phyloP scores from a whole-genome alignment of 2,329 filamentous ascomycete species.

The Truncatella angustata region DNA sequence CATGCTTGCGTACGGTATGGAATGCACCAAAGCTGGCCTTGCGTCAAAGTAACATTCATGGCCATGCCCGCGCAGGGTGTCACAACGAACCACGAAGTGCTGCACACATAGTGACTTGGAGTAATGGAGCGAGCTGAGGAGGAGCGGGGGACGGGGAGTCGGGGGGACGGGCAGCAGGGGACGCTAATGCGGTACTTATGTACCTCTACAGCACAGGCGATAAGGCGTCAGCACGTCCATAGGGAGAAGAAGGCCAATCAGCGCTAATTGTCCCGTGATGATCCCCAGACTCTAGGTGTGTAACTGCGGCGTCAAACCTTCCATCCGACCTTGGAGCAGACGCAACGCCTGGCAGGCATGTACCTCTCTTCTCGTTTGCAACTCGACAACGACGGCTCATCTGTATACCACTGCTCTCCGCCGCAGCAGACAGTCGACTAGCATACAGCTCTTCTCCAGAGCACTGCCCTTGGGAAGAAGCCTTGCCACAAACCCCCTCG shows the following conservation, averaged over 20 bases:
- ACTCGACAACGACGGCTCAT: too few relatives aligned
- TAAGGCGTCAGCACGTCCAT: background rate
- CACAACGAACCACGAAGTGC: background rate
- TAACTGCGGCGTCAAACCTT: background rate
- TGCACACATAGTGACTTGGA: background rate
- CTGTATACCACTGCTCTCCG: too few relatives aligned
- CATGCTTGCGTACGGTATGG: too few relatives aligned
- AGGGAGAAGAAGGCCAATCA: background rate
- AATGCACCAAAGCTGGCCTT: too few relatives aligned
- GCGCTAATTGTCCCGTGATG: background rate
- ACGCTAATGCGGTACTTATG: slow-evolving; percentile 1
- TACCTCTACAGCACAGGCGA: background rate
- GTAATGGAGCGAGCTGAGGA: background rate
- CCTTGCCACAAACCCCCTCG: too few relatives aligned
- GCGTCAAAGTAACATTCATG: too few relatives aligned
- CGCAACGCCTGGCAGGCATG: background rate
- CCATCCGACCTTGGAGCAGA: background rate
- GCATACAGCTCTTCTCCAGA: too few relatives aligned
- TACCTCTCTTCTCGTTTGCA: background rate
- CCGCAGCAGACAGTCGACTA: too few relatives aligned
- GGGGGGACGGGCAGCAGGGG: background rate
- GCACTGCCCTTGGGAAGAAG: too few relatives aligned
- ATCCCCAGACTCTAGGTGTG: background rate
- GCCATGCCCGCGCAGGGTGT: too few relatives aligned
- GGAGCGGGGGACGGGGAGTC: too few relatives aligned